phyloP scores from a whole-genome alignment of 768 basidiomycete species.

The Naganishia kalamii region DNA sequence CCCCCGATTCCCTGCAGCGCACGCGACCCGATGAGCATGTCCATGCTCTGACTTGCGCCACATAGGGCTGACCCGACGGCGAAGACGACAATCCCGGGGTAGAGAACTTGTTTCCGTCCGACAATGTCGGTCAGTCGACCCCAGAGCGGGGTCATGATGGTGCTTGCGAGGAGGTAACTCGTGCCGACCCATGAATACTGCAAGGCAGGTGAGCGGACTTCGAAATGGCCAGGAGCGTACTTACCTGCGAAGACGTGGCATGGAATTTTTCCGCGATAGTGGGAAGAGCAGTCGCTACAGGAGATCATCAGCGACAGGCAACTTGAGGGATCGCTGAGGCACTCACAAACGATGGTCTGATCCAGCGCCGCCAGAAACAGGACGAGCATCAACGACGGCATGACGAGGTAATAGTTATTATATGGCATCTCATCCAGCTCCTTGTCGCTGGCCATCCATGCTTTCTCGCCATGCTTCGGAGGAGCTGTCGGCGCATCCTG shows the following conservation, averaged over 20 bases:
- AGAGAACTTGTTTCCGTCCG: constrained; percentile 38
- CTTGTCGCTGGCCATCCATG: constrained; percentile 19
- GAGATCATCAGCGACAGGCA: constrained; percentile 24
- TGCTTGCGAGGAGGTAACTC: constrained; percentile 36
- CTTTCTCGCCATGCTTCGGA: constrained; percentile 5
- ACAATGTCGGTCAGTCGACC: constrained; percentile 43
- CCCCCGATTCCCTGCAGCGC: constrained; percentile 41
- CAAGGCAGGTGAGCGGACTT: neutral
- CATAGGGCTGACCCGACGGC: constrained; percentile 35
- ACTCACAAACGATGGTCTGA: constrained; percentile 31
- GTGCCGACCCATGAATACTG: constrained; percentile 42
- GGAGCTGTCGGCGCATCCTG: neutral
- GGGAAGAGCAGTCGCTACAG: constrained; percentile 33
- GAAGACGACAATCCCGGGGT: constrained; percentile 30
- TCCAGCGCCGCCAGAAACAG: constrained; percentile 41
- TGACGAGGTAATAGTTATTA: constrained; percentile 31
- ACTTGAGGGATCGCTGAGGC: too few relatives aligned
- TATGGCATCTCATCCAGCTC: constrained; percentile 27
- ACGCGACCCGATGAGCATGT: constrained; percentile 31
- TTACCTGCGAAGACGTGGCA: constrained; percentile 32
- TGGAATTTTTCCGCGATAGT: constrained; percentile 39
- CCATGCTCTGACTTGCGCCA: constrained; percentile 31
- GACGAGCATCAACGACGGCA: constrained; percentile 29
- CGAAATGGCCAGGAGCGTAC: neutral
- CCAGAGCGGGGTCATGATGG: constrained; percentile 38